These are phyloP conservation scores for Aspergillus heteromorphus DNA, from an alignment of 495 filamentous ascomycete species.

Conservation along the genomic window DNA sequence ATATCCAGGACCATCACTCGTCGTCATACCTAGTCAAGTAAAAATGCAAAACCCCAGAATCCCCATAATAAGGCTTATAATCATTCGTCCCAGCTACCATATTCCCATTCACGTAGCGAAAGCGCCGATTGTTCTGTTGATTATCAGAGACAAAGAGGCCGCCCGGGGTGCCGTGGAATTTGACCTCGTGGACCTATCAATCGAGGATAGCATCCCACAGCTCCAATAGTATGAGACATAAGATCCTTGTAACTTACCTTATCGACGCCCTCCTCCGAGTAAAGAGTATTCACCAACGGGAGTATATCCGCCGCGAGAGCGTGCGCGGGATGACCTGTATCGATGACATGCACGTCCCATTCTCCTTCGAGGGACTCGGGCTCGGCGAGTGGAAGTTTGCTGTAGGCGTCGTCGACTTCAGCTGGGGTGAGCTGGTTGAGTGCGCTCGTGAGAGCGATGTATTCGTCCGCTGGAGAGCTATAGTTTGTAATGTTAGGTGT, in stretches of 20 bases:
- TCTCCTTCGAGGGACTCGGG: background rate
- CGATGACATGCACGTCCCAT: background rate
- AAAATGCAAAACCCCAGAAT: background rate
- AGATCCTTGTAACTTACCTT: background rate
- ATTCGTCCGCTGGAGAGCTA: background rate
- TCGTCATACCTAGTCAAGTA: background rate
- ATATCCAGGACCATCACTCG: too few relatives aligned
- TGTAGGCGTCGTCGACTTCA: background rate
- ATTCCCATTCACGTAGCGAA: background rate
- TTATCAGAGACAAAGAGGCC: background rate
- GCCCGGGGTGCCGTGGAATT: background rate
- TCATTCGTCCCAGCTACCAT: background rate
- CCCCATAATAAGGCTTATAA: background rate
- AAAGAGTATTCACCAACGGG: background rate
- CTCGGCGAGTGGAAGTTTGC: background rate
- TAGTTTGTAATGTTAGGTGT: too few relatives aligned
- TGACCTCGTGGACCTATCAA: background rate
- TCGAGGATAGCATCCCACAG: background rate
- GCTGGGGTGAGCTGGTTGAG: background rate
- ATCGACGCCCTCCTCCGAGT: background rate
- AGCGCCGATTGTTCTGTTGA: background rate
- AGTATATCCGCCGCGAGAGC: background rate
- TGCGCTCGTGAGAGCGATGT: background rate
- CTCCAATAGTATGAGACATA: background rate
- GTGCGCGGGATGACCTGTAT: background rate